Percentiles rank a stretch among this genome's conserved stretches.
Evolutionary conservation across 768 basidiomycete species (phyloP).

Genomic region (Leucosporidium yakuticum): DNA sequence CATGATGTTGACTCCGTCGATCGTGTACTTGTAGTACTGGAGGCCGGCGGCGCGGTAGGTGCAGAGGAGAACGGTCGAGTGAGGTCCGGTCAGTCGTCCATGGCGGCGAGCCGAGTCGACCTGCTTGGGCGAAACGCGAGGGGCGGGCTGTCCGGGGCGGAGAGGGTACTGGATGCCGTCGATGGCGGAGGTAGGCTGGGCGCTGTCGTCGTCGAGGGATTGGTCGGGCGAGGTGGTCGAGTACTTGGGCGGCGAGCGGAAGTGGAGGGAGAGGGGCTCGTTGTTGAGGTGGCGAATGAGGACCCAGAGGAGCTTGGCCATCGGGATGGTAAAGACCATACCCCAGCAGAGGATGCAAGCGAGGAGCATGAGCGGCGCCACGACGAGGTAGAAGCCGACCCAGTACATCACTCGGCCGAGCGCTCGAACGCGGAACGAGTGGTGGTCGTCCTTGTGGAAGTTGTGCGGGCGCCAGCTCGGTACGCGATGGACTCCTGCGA

Average conservation of each 20-base stretch:
- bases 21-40: conserved; percentile 97
- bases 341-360: conserved; percentile 91
- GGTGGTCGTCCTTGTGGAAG: conserved; percentile 16
- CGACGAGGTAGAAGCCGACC: conserved; percentile 64
- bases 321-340: conserved; percentile 90
- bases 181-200: background rate
- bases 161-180: conserved; percentile 29
- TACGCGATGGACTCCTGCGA: background rate
- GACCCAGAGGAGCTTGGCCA: conserved; percentile 97
- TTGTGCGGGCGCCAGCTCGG: conserved; percentile 6
- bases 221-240: conserved; percentile 46
- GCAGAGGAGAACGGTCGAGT: conserved; percentile 82
- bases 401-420: conserved; percentile 55
- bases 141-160: conserved; percentile 81
- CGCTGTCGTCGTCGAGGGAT: conserved; percentile 18
- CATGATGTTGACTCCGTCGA: conserved; percentile 96
- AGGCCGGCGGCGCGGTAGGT: conserved; percentile 84
- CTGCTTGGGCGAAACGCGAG: conserved; percentile 43
- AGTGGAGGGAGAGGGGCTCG: conserved; percentile 78
- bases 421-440: conserved; percentile 35
- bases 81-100: conserved; percentile 42
- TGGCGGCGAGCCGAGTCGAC: conserved; percentile 32
- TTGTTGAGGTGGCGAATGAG: conserved; percentile 72
- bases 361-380: conserved; percentile 80
- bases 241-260: conserved; percentile 68